Percentiles rank a stretch among this genome's conserved stretches.
Evolutionary conservation across 768 basidiomycete genomes (phyloP).

Genomic region (Kondoa malvinella): DNA sequence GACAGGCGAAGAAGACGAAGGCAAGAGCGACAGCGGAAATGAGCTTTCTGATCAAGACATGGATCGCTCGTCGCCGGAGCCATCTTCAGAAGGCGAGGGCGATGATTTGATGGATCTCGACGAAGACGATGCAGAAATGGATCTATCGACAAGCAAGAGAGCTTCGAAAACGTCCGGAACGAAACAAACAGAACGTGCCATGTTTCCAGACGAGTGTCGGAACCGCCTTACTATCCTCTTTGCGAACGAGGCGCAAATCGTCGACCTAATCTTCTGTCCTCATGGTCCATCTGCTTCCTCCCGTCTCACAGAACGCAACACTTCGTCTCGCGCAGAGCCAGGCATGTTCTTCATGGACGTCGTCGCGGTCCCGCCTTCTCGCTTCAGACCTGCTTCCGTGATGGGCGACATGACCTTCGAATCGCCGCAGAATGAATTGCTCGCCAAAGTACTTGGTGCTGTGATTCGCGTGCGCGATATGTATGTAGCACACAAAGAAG

Average conservation of each 20-base stretch:
- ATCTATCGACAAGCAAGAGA: slow-evolving; percentile 52
- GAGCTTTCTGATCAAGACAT: slow-evolving; percentile 37
- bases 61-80: slow-evolving; percentile 39
- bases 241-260: slow-evolving; percentile 60
- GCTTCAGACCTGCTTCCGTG: slow-evolving; percentile 82
- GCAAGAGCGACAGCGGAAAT: slow-evolving; percentile 38
- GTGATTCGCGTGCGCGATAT: slow-evolving; percentile 24
- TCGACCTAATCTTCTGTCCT: slow-evolving; percentile 73
- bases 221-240: slow-evolving; percentile 83
- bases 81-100: slow-evolving; percentile 28
- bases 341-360: slow-evolving; percentile 98
- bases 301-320: neutral
- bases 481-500: slow-evolving; percentile 5
- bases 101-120: slow-evolving; percentile 31
- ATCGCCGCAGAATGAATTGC: slow-evolving; percentile 82
- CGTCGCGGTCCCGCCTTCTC: slow-evolving; percentile 75
- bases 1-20: slow-evolving; percentile 27
- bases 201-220: slow-evolving; percentile 80
- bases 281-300: slow-evolving; percentile 61
- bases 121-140: slow-evolving; percentile 30
- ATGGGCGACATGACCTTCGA: slow-evolving; percentile 88
- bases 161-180: slow-evolving; percentile 47
- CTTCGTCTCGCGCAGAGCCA: neutral
- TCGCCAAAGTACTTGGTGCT: slow-evolving; percentile 52
- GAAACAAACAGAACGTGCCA: slow-evolving; percentile 50